Conservation (phyloP, 352 stramenopile species). For the Hyaloperonospora brassicae region DNA sequence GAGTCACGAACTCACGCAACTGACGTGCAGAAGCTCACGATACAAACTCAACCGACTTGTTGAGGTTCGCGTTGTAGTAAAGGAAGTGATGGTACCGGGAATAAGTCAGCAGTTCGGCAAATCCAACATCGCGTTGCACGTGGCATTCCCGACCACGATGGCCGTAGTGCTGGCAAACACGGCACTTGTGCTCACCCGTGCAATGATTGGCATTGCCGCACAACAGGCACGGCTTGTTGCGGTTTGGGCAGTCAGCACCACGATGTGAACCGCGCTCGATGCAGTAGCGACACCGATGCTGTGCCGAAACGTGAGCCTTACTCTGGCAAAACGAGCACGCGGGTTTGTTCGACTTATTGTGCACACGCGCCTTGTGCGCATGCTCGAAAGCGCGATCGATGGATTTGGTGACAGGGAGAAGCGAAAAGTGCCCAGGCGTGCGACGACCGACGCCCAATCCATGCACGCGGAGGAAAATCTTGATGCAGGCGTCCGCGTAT, state of each 20-base stretch:
- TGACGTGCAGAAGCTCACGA: conserved; percentile 22
- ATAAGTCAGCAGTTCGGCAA: conserved; percentile 75
- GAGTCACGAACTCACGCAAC: conserved; percentile 9
- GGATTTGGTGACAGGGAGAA: conserved; percentile 65
- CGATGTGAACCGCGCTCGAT: conserved; percentile 73
- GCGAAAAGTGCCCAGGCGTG: conserved; percentile 58
- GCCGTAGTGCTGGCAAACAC: conserved; percentile 75
- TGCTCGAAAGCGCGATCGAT: conserved; percentile 72
- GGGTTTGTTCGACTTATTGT: conserved; percentile 20
- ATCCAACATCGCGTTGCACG: conserved; percentile 67
- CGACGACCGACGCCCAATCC: conserved; percentile 59
- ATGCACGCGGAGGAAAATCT: conserved; percentile 77
- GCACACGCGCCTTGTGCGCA: conserved; percentile 39
- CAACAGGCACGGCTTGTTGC: conserved; percentile 53
- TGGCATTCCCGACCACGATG: conserved; percentile 80
- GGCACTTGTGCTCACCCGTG: conserved; percentile 75
- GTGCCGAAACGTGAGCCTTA: conserved; percentile 50
- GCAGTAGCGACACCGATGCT: conserved; percentile 79
- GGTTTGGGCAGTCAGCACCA: conserved; percentile 61
- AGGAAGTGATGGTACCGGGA: conserved; percentile 84
- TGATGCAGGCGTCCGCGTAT: conserved; percentile 70
- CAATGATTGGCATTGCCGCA: conserved; percentile 69
- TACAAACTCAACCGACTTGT: conserved; percentile 81
- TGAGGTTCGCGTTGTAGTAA: conserved; percentile 86
- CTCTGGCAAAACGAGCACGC: conserved; percentile 59